Evolutionary conservation across 805 yeast genomes (phyloP).

Genomic region (Debaryomyces prosopidis): DNA sequence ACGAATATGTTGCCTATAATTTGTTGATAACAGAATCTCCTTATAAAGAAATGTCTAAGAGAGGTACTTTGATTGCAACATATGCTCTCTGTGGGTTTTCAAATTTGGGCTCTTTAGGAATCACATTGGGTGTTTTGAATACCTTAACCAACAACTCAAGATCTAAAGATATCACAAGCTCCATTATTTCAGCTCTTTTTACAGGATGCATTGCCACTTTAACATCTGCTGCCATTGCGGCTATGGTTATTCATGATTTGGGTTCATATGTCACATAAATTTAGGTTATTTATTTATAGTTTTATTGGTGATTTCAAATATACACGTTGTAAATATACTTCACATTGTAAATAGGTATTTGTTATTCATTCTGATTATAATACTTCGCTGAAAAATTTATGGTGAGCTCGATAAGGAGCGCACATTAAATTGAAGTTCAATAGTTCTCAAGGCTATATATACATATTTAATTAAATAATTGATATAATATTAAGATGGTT

Average conservation of each 20-base stretch:
- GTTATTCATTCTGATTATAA: background rate
- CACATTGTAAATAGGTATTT: background rate
- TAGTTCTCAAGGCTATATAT: too few species aligned
- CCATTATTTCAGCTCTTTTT: constrained; percentile 49
- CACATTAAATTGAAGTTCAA: too few species aligned
- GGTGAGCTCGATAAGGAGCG: background rate
- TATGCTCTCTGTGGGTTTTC: constrained; percentile 66
- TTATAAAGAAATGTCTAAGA: constrained; percentile 46
- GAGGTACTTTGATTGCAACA: constrained; percentile 58
- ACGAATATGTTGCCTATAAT: constrained; percentile 58
- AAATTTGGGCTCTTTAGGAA: constrained; percentile 62
- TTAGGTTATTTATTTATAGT: background rate
- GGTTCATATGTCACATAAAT: constrained; percentile 1
- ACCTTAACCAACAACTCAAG: constrained; percentile 53
- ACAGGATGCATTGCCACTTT: constrained; percentile 56
- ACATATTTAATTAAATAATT: too few species aligned
- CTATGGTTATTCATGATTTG: constrained; percentile 59
- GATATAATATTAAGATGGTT: constrained; percentile 8
- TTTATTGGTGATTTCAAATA: background rate
- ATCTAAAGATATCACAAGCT: constrained; percentile 46
- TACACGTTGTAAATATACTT: too few species aligned
- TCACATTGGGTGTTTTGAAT: constrained; percentile 59
- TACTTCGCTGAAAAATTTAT: background rate
- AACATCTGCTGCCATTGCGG: constrained; percentile 59
- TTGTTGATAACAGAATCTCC: constrained; percentile 42